Percentiles rank a stretch among this genome's conserved stretches.
These are phyloP conservation scores for Boletus pseudo-olivaceus DNA, from an alignment of 768 basidiomycete species.

Conservation along the genomic window DNA sequence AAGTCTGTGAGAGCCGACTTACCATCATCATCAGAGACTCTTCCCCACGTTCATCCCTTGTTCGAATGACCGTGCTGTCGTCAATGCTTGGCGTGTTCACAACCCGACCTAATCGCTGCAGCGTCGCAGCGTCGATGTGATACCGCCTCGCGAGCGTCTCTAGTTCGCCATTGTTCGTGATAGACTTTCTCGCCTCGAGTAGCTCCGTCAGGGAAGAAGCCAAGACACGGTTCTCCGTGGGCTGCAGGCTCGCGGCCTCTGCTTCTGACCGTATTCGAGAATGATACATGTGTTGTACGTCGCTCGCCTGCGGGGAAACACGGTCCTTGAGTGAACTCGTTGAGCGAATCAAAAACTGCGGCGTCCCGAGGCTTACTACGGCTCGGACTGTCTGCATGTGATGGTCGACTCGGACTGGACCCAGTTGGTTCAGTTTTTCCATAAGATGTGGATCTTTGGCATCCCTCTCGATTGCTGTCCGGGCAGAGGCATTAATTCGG, in stretches of 20 bases:
- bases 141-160: constrained; percentile 51
- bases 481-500: not conserved
- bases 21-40: constrained; percentile 52
- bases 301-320: constrained; percentile 16
- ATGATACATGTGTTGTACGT: constrained; percentile 45
- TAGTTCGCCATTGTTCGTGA: constrained; percentile 39
- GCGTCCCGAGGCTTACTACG: constrained; percentile 33
- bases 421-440: constrained; percentile 59
- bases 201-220: constrained; percentile 52
- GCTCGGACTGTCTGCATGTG: constrained; percentile 48
- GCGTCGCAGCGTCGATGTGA: constrained; percentile 47
- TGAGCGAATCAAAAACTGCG: not conserved
- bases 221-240: constrained; percentile 51
- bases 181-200: constrained; percentile 59
- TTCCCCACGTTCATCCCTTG: constrained; percentile 51
- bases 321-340: not conserved
- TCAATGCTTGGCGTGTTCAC: constrained; percentile 67
- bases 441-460: constrained; percentile 70
- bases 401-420: constrained; percentile 69
- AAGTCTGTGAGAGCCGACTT: constrained; percentile 16
- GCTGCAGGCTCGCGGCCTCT: constrained; percentile 42
- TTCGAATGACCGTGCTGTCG: constrained; percentile 40
- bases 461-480: constrained; percentile 58
- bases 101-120: constrained; percentile 51
- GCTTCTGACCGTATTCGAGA: constrained; percentile 54